A percentile compares a stretch with the other conserved stretches of the same genome.
phyloP scores from a whole-genome alignment of 1,284 basidiomycete species.

The Moniliophthora roreri region DNA sequence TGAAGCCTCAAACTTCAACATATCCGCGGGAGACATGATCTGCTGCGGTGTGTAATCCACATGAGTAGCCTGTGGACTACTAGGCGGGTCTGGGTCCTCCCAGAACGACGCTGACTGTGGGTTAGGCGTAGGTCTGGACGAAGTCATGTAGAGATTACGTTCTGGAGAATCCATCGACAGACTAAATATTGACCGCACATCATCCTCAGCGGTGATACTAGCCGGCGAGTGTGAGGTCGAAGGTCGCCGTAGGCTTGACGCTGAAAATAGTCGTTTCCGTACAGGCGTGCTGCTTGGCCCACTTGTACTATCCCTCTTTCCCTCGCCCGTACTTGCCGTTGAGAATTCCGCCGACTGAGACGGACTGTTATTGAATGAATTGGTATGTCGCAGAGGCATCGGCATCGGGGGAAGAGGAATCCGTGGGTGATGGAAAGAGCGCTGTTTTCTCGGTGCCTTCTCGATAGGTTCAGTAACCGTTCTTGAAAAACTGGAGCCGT shows the following conservation, averaged over 20 bases:
- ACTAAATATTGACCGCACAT: slow-evolving; percentile 54
- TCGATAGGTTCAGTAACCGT: slow-evolving; percentile 23
- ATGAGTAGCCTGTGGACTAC: slow-evolving; percentile 29
- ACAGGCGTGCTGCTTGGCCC: slow-evolving; percentile 27
- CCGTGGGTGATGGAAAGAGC: slow-evolving; percentile 45
- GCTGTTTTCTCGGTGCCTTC: slow-evolving; percentile 42
- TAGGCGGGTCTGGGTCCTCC: slow-evolving; percentile 42
- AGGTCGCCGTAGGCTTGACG: slow-evolving; percentile 48
- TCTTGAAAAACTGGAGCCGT: slow-evolving; percentile 24
- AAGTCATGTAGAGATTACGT: slow-evolving; percentile 3
- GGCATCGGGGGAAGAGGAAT: slow-evolving; percentile 40
- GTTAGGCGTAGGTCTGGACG: slow-evolving; percentile 16
- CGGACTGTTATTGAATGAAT: slow-evolving; percentile 1
- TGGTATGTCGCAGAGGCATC: slow-evolving; percentile 29
- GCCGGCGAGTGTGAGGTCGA: slow-evolving; percentile 39
- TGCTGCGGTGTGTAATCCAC: slow-evolving; percentile 58
- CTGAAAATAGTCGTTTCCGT: slow-evolving; percentile 63
- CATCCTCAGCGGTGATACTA: slow-evolving; percentile 38
- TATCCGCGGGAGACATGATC: slow-evolving; percentile 65
- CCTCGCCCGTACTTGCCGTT: slow-evolving; percentile 19
- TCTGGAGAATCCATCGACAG: slow-evolving; percentile 35
- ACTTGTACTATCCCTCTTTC: slow-evolving; percentile 31
- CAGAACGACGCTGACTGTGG: slow-evolving; percentile 39
- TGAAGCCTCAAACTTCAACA: slow-evolving; percentile 57
- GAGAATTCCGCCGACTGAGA: too few species aligned